Percentiles rank a stretch among this genome's conserved stretches.
phyloP scores from a whole-genome alignment of 2,329 filamentous ascomycete species.

The Penicillium italicum region DNA sequence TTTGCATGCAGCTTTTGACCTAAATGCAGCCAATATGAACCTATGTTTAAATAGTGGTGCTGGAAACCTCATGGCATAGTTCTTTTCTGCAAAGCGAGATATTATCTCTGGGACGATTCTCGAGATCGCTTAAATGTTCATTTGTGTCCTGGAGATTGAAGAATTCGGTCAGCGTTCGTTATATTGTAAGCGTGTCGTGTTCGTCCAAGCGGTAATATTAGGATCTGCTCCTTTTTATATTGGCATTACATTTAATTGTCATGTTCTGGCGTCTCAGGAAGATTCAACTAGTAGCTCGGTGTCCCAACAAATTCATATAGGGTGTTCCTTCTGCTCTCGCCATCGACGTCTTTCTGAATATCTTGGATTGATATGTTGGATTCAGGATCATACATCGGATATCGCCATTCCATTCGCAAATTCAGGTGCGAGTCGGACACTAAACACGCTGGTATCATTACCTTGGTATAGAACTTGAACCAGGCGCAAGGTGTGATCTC shows the following conservation, averaged over 20 bases:
- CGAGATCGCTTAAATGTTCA: too few relatives aligned
- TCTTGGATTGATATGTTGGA: not conserved
- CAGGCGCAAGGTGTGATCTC: not conserved
- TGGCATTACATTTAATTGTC: not conserved
- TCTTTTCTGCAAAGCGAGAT: too few relatives aligned
- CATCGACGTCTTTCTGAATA: not conserved
- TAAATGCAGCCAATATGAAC: too few relatives aligned
- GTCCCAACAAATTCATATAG: not conserved
- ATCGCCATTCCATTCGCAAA: not conserved
- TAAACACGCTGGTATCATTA: not conserved
- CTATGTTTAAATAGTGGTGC: too few relatives aligned
- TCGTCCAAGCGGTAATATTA: too few relatives aligned
- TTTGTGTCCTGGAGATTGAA: too few relatives aligned
- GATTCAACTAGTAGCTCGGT: not conserved
- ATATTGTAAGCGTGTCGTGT: too few relatives aligned
- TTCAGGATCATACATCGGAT: not conserved
- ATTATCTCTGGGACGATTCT: too few relatives aligned
- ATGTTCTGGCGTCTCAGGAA: not conserved
- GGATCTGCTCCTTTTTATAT: not conserved
- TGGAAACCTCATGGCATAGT: too few relatives aligned
- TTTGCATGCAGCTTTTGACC: too few relatives aligned
- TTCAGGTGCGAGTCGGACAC: not conserved
- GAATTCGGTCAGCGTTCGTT: too few relatives aligned
- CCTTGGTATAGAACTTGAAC: not conserved
- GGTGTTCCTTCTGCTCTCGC: not conserved